A percentile compares a stretch with the other conserved stretches of the same genome.
phyloP scores from a whole-genome alignment of 2,329 filamentous ascomycete genomes.

The Pestalotiopsis sp. region DNA sequence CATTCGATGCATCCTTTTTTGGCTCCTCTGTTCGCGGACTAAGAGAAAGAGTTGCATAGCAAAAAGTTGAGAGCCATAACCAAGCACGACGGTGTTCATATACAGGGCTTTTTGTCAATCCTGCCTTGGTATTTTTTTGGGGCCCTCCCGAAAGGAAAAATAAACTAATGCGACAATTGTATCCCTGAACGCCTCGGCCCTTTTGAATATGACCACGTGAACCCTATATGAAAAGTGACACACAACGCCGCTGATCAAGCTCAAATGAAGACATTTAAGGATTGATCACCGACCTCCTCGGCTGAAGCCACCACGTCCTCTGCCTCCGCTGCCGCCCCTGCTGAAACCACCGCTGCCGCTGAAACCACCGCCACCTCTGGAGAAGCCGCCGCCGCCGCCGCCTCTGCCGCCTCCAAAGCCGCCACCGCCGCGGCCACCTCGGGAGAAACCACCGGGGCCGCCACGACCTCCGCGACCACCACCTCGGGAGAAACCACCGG shows the following conservation, averaged over 20 bases:
- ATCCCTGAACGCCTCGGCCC: slow-evolving; percentile 16
- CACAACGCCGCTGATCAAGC: slow-evolving; percentile 8
- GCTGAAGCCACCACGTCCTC: slow-evolving; percentile 41
- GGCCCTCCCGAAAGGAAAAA: background rate
- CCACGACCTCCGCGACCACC: slow-evolving; percentile 29
- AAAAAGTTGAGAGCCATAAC: background rate
- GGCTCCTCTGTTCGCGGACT: no score
- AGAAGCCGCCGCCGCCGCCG: slow-evolving; percentile 30
- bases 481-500: slow-evolving; percentile 40
- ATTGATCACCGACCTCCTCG: slow-evolving; percentile 13
- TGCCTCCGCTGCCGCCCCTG: slow-evolving; percentile 61
- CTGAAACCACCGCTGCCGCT: slow-evolving; percentile 40
- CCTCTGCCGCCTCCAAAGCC: slow-evolving; percentile 34
- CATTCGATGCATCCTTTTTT: no score
- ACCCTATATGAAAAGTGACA: slow-evolving; percentile 10
- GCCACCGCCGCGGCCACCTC: slow-evolving; percentile 50
- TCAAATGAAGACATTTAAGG: slow-evolving; percentile 1
- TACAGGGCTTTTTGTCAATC: background rate
- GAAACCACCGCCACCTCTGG: slow-evolving; percentile 27
- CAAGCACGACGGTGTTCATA: background rate
- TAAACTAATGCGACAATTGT: slow-evolving; percentile 7
- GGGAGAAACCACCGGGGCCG: slow-evolving; percentile 56
- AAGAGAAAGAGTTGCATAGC: no score
- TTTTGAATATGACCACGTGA: slow-evolving; percentile 15
- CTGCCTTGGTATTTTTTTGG: slow-evolving; percentile 5